Base-by-base conservation (phyloP, 2,329 filamentous ascomycete genomes). In the Alternaria triticimaculans region DNA sequence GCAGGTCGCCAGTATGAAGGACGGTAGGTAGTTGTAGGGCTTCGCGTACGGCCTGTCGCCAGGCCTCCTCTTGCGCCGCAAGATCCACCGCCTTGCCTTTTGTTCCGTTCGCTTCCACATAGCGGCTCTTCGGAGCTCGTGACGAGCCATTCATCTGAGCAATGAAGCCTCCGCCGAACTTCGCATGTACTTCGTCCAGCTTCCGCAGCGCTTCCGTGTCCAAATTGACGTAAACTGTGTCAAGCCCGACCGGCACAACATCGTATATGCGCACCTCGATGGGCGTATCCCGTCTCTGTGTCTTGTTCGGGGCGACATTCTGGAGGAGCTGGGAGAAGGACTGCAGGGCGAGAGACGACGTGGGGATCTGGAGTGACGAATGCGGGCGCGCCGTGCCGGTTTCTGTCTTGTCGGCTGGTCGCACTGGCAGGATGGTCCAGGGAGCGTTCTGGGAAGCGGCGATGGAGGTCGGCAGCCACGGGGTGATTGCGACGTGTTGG, bases 391-490 rank as follows among this genome's bases (percentile, higher is more conserved):
- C n/a, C 71, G 79, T 59, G 80, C 82, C 58, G 8, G 65, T 58
- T 14, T 78, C 74, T 12, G 66, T 65, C 57, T 73, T 78, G 5
- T 66, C 70, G 3, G 73, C 64, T 5, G 85, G 84, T 21, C 85
- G 85, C 63, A 97, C 88, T 2, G 95, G 92, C 33, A 98, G 87
- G 54, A 98, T 87, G 8, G 93, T 93, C 96, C 96, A 99, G 50
- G 87, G 86, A 18, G 89, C 87, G 62, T 89, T 88, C 75, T 91
- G 84, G 45, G 80, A 84, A 58, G 82, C 79, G 50, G 80, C 78
- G 63, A 80, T 66, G 66, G 81, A 83, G 78, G 65, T 82, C 12
- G 92, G 90, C 1, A 87, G 83, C 90, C 91, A 94, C 4, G 91
- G 91, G 50, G 91, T 88, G 68, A 94, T 88, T 45, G 92, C 92